Conservation (phyloP, 352 stramenopile genomes). For the Peronospora farinosa region DNA sequence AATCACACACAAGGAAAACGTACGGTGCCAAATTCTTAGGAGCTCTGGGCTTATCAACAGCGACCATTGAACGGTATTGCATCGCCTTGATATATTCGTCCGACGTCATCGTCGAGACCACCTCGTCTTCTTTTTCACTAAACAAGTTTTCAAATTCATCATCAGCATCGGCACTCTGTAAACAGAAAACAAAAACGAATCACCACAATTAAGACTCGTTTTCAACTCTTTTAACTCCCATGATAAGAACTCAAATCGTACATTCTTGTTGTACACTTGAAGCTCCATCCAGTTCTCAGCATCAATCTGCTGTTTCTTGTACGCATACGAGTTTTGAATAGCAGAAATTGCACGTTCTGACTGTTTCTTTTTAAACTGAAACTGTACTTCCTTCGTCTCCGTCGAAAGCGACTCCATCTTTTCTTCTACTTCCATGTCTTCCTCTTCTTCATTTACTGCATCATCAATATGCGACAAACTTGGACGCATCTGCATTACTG, state of each 20-base stretch:
- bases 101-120: slow-evolving; percentile 58
- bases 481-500: slow-evolving; percentile 77
- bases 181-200: not conserved
- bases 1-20: not conserved
- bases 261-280: slow-evolving; percentile 58
- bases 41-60: slow-evolving; percentile 22
- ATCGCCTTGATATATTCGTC: slow-evolving; percentile 70
- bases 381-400: slow-evolving; percentile 77
- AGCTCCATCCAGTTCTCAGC: slow-evolving; percentile 74
- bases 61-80: slow-evolving; percentile 47
- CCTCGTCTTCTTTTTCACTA: slow-evolving; percentile 72
- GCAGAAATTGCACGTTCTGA: slow-evolving; percentile 67
- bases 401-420: slow-evolving; percentile 39
- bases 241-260: slow-evolving; percentile 24
- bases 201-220: slow-evolving; percentile 4
- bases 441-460: slow-evolving; percentile 59
- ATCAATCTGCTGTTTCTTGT: slow-evolving; percentile 79
- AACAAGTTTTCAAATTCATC: slow-evolving; percentile 82
- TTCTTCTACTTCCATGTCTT: slow-evolving; percentile 54
- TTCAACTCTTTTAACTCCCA: not conserved
- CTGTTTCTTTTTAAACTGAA: slow-evolving; percentile 86
- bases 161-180: slow-evolving; percentile 34
- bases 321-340: slow-evolving; percentile 81
- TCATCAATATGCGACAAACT: slow-evolving; percentile 75
- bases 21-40: slow-evolving; percentile 23